Conservation (phyloP, 805 yeast species). For the Zygotorulaspora florentina region DNA sequence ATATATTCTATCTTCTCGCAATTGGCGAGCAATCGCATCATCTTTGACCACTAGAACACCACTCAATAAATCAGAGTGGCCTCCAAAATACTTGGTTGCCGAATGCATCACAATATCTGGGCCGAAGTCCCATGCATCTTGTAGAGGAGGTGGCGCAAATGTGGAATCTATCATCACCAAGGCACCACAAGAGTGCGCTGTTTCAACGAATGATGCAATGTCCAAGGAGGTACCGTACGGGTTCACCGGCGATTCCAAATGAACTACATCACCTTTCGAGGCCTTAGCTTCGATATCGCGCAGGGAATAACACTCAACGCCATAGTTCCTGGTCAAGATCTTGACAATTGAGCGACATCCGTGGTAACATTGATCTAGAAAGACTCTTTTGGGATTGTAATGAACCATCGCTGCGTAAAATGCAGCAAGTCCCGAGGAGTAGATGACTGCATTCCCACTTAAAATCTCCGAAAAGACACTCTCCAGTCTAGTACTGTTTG, state of each 20-base stretch:
- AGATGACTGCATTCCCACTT: constrained; percentile 62
- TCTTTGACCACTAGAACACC: constrained; percentile 73
- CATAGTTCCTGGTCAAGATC: constrained; percentile 57
- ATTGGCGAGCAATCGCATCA: constrained; percentile 39
- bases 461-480: constrained; percentile 55
- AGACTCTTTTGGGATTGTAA: constrained; percentile 66
- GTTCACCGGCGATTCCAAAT: constrained; percentile 83
- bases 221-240: constrained; percentile 71
- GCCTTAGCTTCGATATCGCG: constrained; percentile 47
- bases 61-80: constrained; percentile 88
- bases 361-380: constrained; percentile 78
- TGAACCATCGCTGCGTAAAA: constrained; percentile 69
- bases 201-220: constrained; percentile 56
- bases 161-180: constrained; percentile 73
- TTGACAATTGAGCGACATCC: constrained; percentile 74
- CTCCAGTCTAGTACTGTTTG: constrained; percentile 66
- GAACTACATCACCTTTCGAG: constrained; percentile 68
- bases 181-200: constrained; percentile 78
- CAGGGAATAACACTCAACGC: constrained; percentile 47
- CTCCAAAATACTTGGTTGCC: constrained; percentile 90
- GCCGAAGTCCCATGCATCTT: constrained; percentile 74
- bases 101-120: constrained; percentile 91
- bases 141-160: constrained; percentile 90
- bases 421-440: constrained; percentile 78
- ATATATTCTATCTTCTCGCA: constrained; percentile 59